Conservation (phyloP, 208 protist genomes). For the Kentomonas sorsogonicus region DNA sequence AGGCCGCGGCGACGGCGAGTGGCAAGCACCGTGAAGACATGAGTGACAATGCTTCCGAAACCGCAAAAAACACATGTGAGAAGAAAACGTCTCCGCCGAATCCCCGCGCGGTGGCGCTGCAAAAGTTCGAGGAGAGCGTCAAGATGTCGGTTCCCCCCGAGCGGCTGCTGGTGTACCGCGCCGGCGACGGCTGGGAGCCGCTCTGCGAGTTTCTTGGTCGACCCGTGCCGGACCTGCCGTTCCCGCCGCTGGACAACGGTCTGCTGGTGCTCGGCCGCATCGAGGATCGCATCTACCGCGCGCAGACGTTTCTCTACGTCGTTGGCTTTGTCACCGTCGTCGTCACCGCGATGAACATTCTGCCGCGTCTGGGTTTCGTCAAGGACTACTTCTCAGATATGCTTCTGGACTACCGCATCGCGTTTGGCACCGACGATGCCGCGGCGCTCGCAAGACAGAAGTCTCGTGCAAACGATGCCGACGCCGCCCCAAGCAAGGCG, state of each 20-base stretch:
- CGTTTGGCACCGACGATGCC: slow-evolving; percentile 9
- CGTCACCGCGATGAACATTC: slow-evolving; percentile 15
- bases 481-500: slow-evolving; percentile 4
- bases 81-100: too few relatives aligned
- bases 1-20: too few relatives aligned
- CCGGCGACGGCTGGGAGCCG: slow-evolving; percentile 66
- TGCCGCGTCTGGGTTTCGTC: slow-evolving; percentile 8
- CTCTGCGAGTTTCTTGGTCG: slow-evolving; percentile 71
- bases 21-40: too few relatives aligned
- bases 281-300: slow-evolving; percentile 57
- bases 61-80: too few relatives aligned
- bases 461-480: too few relatives aligned
- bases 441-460: background rate
- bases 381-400: background rate
- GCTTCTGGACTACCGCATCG: slow-evolving; percentile 2
- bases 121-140: slow-evolving; percentile 54
- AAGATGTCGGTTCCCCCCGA: slow-evolving; percentile 30
- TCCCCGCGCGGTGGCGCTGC: slow-evolving; percentile 34
- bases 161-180: slow-evolving; percentile 55
- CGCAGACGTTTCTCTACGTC: slow-evolving; percentile 32
- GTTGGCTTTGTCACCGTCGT: slow-evolving; percentile 11
- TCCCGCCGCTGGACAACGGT: slow-evolving; percentile 60
- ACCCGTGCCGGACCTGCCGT: slow-evolving; percentile 37
- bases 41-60: too few relatives aligned
- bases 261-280: slow-evolving; percentile 46